A percentile compares a stretch with the other conserved stretches of the same genome.
Conservation (phyloP, 23 red algal genomes). For the Agarophyton chilense region DNA sequence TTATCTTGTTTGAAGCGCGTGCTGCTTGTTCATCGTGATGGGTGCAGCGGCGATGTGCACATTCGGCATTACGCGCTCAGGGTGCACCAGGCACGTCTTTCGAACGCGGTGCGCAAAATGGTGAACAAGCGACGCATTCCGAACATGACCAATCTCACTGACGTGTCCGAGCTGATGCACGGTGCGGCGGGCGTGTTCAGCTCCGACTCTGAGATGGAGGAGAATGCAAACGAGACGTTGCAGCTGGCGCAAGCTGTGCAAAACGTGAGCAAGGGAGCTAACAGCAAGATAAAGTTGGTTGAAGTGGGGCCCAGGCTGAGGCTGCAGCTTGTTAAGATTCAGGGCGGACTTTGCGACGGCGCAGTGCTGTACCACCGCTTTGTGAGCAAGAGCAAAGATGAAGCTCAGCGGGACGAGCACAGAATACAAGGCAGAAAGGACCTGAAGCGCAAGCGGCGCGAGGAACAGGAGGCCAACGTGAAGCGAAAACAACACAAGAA, state of each 20-base stretch:
- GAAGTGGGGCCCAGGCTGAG: constrained; percentile 88
- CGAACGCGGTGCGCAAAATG: constrained; percentile 81
- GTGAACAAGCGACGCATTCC: constrained; percentile 66
- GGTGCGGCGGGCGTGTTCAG: constrained; percentile 68
- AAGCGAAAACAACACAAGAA: constrained; percentile 61
- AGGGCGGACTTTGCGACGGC: constrained; percentile 82
- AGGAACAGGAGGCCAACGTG: constrained; percentile 74
- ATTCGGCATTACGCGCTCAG: constrained; percentile 87
- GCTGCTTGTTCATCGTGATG: constrained; percentile 83
- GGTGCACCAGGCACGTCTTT: constrained; percentile 78
- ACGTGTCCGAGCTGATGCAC: constrained; percentile 82
- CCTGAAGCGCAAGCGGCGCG: constrained; percentile 54
- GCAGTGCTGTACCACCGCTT: constrained; percentile 73
- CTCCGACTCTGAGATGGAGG: constrained; percentile 89
- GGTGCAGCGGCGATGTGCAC: constrained; percentile 38
- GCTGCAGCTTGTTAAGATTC: constrained; percentile 79
- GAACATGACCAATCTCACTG: constrained; percentile 58
- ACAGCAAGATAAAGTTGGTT: constrained; percentile 71
- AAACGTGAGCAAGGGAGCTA: constrained; percentile 26
- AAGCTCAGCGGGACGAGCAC: constrained; percentile 1
- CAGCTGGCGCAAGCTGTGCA: constrained; percentile 65
- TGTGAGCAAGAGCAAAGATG: constrained; percentile 54
- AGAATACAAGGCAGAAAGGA: constrained; percentile 32
- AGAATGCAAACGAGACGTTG: constrained; percentile 34
- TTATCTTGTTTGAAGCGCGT: constrained; percentile 67